These are phyloP conservation scores for Mucor velutinosus DNA, from an alignment of 371 early-diverging fungal species.

Conservation along the genomic window DNA sequence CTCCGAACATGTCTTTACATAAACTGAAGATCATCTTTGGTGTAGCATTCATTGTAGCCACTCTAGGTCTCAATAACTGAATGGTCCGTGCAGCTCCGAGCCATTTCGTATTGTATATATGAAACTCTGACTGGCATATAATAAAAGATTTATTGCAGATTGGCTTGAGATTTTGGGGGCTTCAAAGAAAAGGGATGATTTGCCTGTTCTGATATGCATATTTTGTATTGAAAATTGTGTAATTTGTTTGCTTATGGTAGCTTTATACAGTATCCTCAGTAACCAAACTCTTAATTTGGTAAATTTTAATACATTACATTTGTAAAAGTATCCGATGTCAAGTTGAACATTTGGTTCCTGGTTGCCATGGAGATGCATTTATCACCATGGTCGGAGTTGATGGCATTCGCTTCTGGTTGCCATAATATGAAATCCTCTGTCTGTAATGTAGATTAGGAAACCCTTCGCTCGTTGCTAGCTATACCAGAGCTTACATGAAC, in stretches of 20 bases:
- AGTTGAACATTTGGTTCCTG: neutral
- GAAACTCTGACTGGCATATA: neutral
- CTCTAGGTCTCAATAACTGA: neutral
- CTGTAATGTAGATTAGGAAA: neutral
- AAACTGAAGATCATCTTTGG: neutral
- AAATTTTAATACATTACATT: neutral
- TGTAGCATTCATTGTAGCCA: neutral
- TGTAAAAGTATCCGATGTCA: neutral
- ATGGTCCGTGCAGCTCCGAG: neutral
- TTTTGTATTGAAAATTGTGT: neutral
- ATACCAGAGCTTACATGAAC: neutral
- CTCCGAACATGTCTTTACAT: slow-evolving; percentile 3
- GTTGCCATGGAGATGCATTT: neutral
- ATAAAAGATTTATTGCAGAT: neutral
- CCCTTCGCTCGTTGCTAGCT: neutral
- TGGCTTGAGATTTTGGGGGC: too few species aligned
- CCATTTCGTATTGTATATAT: neutral
- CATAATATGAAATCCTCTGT: neutral
- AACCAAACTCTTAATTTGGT: neutral
- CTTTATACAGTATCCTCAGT: neutral
- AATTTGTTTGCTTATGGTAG: neutral
- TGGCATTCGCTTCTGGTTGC: neutral
- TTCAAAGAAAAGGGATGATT: neutral
- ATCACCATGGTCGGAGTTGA: neutral
- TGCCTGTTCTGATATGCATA: neutral